Evolutionary conservation across 2,329 filamentous ascomycete species (phyloP).

Genomic region (Colletotrichum trifolii): DNA sequence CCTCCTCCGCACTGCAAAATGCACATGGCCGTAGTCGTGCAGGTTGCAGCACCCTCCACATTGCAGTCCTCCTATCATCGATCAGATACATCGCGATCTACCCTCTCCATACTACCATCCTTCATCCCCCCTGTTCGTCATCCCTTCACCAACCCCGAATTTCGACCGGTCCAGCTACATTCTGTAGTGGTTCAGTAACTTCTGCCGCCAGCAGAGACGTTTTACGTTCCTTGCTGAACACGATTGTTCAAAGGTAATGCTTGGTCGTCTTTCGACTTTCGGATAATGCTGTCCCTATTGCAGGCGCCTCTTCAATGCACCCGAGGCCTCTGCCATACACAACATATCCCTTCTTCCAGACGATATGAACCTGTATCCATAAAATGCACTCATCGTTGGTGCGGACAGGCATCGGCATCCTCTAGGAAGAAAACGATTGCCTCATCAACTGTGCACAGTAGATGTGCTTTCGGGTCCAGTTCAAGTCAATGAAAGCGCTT

Average conservation of each 20-base stretch:
- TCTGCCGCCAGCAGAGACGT: slow-evolving; percentile 14
- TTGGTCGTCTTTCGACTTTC: too few relatives aligned
- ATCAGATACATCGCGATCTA: slow-evolving; percentile 26
- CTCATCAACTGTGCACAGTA: background rate
- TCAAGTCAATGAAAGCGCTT: slow-evolving; percentile 11
- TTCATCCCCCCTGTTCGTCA: background rate
- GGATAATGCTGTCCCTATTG: too few relatives aligned
- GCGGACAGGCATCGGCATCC: background rate
- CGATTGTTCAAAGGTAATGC: background rate
- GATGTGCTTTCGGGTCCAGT: background rate
- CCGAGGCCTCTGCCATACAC: too few relatives aligned
- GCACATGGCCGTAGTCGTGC: slow-evolving; percentile 15
- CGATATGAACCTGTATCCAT: too few relatives aligned
- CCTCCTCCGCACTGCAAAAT: background rate
- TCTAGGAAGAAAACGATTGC: slow-evolving; percentile 1
- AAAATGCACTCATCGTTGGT: background rate
- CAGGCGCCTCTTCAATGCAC: too few relatives aligned
- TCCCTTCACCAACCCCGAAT: slow-evolving; percentile 24
- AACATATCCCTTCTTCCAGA: too few relatives aligned
- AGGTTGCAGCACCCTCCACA: slow-evolving; percentile 14
- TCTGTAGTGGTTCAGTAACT: background rate
- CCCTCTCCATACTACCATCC: background rate
- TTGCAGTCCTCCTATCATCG: slow-evolving; percentile 21
- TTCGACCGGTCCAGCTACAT: slow-evolving; percentile 26
- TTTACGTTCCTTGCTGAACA: slow-evolving; percentile 4